phyloP scores from a whole-genome alignment of 2,329 filamentous ascomycete genomes.

The Alternaria arbusti region DNA sequence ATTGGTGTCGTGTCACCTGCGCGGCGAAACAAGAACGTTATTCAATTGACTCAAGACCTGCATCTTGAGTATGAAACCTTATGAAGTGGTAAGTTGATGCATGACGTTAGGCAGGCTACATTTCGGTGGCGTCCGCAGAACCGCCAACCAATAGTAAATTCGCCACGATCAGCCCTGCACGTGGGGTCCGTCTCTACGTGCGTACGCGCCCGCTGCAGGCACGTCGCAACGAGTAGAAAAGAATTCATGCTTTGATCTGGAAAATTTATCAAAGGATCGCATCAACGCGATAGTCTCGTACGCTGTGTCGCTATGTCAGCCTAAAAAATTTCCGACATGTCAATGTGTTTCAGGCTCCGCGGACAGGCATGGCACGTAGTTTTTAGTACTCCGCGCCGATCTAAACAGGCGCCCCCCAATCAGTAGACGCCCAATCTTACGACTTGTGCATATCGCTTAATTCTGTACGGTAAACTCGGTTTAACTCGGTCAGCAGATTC shows the following conservation, averaged over 20 bases:
- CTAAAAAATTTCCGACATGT: neutral
- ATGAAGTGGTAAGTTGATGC: neutral
- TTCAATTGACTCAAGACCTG: neutral
- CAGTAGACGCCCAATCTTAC: neutral
- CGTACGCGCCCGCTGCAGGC: neutral
- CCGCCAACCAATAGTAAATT: slow-evolving; percentile 3
- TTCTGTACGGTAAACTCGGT: neutral
- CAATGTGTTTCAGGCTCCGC: neutral
- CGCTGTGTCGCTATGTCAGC: neutral
- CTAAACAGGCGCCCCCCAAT: neutral
- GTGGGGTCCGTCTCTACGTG: neutral
- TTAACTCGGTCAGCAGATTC: neutral
- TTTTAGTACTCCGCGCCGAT: neutral
- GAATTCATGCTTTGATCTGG: neutral
- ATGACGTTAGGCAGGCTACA: neutral
- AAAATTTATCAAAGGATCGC: neutral
- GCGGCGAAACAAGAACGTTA: neutral
- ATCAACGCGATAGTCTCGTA: neutral
- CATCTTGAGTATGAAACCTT: neutral
- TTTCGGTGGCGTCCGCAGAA: neutral
- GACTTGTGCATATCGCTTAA: neutral
- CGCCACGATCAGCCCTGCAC: neutral
- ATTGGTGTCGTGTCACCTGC: neutral
- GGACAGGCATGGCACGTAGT: neutral
- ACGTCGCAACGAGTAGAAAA: neutral